Evolutionary conservation across 176 grass and related monocot genomes (phyloP).

Genomic region (Oropetium thomaeum): DNA sequence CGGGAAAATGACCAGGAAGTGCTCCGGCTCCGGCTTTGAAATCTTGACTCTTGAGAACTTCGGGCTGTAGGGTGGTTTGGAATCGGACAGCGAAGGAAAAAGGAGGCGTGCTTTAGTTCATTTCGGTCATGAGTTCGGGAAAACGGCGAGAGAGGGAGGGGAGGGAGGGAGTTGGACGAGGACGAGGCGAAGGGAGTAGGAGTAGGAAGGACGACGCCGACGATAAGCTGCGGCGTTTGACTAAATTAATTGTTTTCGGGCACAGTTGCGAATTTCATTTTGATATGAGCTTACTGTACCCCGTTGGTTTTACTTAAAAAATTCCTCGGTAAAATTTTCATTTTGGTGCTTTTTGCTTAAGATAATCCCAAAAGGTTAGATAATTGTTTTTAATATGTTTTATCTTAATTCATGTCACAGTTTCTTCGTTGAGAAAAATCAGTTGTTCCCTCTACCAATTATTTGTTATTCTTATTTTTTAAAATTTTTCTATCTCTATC

Average conservation of each 20-base stretch:
- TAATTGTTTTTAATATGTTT: no score
- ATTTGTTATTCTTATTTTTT: no score
- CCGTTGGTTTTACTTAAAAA: background rate
- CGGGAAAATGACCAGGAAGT: background rate
- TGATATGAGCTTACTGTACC: background rate
- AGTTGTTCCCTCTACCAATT: no score
- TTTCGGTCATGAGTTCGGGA: conserved; percentile 1
- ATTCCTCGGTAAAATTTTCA: no score
- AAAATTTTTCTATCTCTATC: background rate
- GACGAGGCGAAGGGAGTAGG: conserved; percentile 16
- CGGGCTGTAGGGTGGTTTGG: background rate
- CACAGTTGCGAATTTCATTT: conserved; percentile 14
- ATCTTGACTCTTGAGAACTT: conserved; percentile 12
- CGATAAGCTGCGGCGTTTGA: conserved; percentile 35
- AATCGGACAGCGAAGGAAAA: background rate
- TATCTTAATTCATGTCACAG: no score
- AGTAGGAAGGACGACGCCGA: no score
- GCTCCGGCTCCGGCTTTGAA: background rate
- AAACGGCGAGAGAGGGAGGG: conserved; percentile 13
- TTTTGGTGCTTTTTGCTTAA: no score
- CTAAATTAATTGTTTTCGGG: conserved; percentile 18
- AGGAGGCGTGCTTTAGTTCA: background rate
- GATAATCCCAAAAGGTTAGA: no score
- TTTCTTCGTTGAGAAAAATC: no score
- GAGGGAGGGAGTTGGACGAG: conserved; percentile 18